Conservation (phyloP, 306 rosid genomes). For the Hylodesmum podocarpum region DNA sequence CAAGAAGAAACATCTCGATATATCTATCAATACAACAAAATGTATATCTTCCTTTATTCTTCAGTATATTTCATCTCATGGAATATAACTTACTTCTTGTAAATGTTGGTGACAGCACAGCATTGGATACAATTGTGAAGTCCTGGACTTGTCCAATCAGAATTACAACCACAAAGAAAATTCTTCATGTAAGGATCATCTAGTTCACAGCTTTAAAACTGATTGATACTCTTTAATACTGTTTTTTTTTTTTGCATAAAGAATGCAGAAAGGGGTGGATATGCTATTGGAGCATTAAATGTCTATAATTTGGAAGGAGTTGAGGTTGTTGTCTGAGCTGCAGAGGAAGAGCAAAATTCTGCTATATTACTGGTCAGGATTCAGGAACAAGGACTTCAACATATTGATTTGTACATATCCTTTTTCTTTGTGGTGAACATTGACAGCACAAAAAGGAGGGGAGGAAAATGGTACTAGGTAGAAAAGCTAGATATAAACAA, state of each 20-base stretch:
- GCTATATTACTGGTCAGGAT: constrained; percentile 97
- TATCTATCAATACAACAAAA: too few species aligned
- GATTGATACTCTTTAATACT: constrained; percentile 17
- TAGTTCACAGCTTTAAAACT: background rate
- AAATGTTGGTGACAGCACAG: constrained; percentile 67
- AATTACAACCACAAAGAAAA: constrained; percentile 73
- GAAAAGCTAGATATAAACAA: background rate
- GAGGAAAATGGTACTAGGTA: too few species aligned
- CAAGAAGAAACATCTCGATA: too few species aligned
- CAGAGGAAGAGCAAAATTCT: constrained; percentile 84
- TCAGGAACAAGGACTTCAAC: constrained; percentile 27
- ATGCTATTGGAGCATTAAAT: too few species aligned
- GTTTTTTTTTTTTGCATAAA: constrained; percentile 46
- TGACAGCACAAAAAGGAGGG: too few species aligned
- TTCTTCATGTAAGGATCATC: constrained; percentile 61
- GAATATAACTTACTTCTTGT: too few species aligned
- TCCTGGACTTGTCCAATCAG: constrained; percentile 70
- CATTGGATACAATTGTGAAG: constrained; percentile 75
- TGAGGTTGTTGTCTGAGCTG: too few species aligned
- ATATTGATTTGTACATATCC: background rate
- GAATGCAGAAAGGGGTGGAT: too few species aligned
- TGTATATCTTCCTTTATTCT: too few species aligned
- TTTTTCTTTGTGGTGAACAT: too few species aligned
- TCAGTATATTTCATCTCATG: too few species aligned
- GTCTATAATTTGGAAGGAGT: too few species aligned